Evolutionary conservation across 768 basidiomycete species (phyloP), one percentile per base, ranked within the genome.

Genomic region (Lyophyllum shimeji): DNA sequence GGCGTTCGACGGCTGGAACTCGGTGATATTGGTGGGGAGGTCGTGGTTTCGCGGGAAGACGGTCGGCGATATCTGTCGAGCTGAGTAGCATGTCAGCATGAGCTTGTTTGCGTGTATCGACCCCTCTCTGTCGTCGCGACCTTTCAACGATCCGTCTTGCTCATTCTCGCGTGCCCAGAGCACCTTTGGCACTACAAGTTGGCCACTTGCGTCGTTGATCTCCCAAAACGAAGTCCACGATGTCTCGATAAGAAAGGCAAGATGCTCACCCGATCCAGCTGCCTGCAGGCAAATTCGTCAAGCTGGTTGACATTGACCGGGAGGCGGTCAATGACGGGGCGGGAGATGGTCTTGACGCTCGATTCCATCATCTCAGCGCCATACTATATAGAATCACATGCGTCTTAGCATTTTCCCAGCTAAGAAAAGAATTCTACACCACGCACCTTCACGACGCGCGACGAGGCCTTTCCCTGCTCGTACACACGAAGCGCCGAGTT

Each of bases 301-400:
- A 95, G 72, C 63, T 86, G 84, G 57, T 80, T 82, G 24, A 89
- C 85, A 55, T 78, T 81, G 46, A 90, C 87, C 9, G 90, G 89
- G 0, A 94, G 76, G 24, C 87, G 81, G 54, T 89, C 83, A 49
- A 93, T 87, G 46, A 93, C 92, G 24, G 92, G 92, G 17, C 85
- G 79, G 24, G 90, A 90, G 39, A 94, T 85, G 17, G 85, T 81
- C 69, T 87, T 89, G 37, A 94, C 85, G 53, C 88, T 86, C 3
- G 85, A 89, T 69, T 93, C 93, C 73, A 93, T 82, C 81, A 93
- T 88, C 70, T 89, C 87, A 17, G 89, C 91, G 47, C 93, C 90
- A 65, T 92, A 93, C 91, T 93, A 67, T 58, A 66, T 8, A 37
- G 15, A 37, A 66, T 68, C 52, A 64, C 56, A 69, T 69, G 58